Conservation (phyloP, 1,284 basidiomycete genomes). For the Ceratobasidium sp. region DNA sequence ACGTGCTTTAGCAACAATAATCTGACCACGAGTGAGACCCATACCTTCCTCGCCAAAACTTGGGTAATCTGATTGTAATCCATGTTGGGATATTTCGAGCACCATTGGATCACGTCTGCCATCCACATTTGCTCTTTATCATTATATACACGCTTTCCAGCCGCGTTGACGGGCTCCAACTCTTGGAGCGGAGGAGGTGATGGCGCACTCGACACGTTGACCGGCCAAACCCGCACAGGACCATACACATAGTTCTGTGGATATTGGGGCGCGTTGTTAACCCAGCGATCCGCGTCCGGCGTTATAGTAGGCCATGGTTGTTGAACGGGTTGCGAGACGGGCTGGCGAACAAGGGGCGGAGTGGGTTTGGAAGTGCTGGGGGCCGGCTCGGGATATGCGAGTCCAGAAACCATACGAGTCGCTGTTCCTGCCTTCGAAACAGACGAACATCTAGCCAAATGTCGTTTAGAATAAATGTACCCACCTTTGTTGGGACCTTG, state of each 20-base stretch:
- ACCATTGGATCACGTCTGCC: constrained; percentile 25
- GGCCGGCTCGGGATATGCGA: not conserved
- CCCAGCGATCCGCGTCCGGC: constrained; percentile 1
- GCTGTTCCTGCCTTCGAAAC: not conserved
- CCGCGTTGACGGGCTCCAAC: not conserved
- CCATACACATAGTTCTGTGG: too few relatives aligned
- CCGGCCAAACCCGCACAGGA: not conserved
- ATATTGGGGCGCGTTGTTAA: too few relatives aligned
- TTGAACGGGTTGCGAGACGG: not conserved
- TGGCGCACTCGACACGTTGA: constrained; percentile 1
- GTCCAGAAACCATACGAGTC: not conserved
- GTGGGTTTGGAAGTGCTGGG: not conserved
- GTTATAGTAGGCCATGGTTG: not conserved
- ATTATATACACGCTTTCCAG: constrained; percentile 7
- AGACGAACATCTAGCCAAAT: not conserved
- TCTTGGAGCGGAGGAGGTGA: not conserved
- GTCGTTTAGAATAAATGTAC: too few relatives aligned
- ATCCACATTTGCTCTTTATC: constrained; percentile 2
- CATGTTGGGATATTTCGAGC: constrained; percentile 17
- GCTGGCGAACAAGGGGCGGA: not conserved
- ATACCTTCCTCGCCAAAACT: not conserved
- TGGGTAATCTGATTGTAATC: not conserved
- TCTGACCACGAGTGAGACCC: too few relatives aligned
- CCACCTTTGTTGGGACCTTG: constrained; percentile 8
- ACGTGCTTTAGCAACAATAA: not conserved